phyloP scores from a whole-genome alignment of 2,329 filamentous ascomycete genomes.

The Davidsoniella virescens region DNA sequence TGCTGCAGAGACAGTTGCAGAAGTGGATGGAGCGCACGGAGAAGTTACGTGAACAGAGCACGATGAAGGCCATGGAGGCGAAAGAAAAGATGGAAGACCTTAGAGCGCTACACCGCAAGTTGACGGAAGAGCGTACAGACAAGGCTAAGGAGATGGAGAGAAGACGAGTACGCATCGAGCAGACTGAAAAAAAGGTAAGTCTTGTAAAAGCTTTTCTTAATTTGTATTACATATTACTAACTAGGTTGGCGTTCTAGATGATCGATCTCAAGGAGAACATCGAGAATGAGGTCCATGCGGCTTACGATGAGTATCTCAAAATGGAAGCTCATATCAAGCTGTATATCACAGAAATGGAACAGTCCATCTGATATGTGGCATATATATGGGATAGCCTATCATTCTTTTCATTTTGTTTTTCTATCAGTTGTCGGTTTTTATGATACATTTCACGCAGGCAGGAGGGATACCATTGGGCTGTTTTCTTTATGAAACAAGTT shows the following conservation, averaged over 20 bases:
- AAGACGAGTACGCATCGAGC: constrained; percentile 82
- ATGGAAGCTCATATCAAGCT: constrained; percentile 94
- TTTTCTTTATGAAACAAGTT: neutral
- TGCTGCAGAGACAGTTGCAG: constrained; percentile 67
- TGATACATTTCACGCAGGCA: neutral
- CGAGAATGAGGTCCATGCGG: constrained; percentile 78
- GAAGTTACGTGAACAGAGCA: constrained; percentile 62
- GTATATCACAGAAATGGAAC: constrained; percentile 98
- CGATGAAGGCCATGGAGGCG: constrained; percentile 64
- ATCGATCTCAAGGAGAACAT: constrained; percentile 94
- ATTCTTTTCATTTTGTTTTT: neutral
- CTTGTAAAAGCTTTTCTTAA: constrained; percentile 8
- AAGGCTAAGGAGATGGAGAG: constrained; percentile 88
- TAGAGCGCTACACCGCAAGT: constrained; percentile 56
- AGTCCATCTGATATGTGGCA: constrained; percentile 39
- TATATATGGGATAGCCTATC: constrained; percentile 6
- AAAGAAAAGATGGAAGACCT: constrained; percentile 85
- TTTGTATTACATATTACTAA: neutral
- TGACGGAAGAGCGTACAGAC: constrained; percentile 71
- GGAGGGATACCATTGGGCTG: neutral
- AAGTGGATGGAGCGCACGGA: constrained; percentile 82
- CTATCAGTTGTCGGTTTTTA: neutral
- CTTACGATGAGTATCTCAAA: constrained; percentile 90
- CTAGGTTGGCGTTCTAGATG: constrained; percentile 47
- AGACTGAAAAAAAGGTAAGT: constrained; percentile 92